Evolutionary conservation across 2,329 filamentous ascomycete genomes (phyloP).

Genomic region (Cordyceps farinosa): DNA sequence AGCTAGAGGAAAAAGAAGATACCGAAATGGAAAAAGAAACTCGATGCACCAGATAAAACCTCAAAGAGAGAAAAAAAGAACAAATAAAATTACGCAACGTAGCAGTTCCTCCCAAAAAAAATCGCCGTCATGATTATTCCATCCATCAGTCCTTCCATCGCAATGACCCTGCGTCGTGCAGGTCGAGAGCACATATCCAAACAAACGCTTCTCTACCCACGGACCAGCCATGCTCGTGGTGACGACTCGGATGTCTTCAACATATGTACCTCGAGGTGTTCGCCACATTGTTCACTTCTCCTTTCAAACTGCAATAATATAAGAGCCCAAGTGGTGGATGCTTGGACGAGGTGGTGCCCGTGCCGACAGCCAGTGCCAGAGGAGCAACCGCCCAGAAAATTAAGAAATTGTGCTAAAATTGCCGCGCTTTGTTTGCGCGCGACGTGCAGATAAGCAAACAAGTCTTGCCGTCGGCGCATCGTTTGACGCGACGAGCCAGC

Average conservation of each 20-base stretch:
- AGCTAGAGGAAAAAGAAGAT: not conserved
- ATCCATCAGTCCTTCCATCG: not conserved
- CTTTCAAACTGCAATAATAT: not conserved
- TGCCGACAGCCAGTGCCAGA: not conserved
- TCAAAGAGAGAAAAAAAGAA: not conserved
- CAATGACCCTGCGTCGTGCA: not conserved
- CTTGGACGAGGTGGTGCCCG: not conserved
- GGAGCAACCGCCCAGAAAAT: not conserved
- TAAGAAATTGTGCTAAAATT: conserved; percentile 4
- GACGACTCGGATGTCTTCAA: not conserved
- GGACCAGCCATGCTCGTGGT: not conserved
- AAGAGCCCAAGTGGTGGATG: not conserved
- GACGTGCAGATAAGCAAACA: conserved; percentile 12
- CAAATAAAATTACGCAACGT: not conserved
- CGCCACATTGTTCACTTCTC: not conserved
- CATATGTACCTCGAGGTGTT: not conserved
- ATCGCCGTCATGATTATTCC: not conserved
- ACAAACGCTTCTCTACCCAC: not conserved
- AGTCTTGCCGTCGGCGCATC: not conserved
- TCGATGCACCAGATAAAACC: not conserved
- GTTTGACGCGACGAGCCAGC: not conserved
- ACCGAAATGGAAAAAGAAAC: not conserved
- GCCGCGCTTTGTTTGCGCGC: not conserved
- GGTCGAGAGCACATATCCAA: not conserved
- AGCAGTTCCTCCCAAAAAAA: not conserved